Evolutionary conservation across 148 eudicot species (phyloP).

Genomic region (Amaranthus cruentus): DNA sequence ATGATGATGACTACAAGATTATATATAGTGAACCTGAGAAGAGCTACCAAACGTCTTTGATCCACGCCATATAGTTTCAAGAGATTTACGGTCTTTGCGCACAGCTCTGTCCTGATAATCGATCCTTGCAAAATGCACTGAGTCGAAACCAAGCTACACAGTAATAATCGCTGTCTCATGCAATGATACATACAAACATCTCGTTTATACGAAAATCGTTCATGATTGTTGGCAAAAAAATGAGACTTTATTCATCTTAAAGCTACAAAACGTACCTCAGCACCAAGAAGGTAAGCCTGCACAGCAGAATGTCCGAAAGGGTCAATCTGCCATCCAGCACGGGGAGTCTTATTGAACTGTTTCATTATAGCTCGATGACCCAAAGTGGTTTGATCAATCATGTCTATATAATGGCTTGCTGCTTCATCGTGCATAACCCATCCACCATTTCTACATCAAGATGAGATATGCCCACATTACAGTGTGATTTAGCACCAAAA

Average conservation of each 20-base stretch:
- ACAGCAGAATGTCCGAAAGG: slow-evolving; percentile 97
- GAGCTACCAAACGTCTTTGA: slow-evolving; percentile 83
- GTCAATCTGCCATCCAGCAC: slow-evolving; percentile 97
- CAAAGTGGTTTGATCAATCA: slow-evolving; percentile 93
- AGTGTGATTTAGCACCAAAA: slow-evolving; percentile 1
- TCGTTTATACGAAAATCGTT: not conserved
- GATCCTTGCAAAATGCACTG: slow-evolving; percentile 88
- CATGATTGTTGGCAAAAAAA: not conserved
- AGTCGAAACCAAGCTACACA: slow-evolving; percentile 78
- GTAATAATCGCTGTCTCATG: slow-evolving; percentile 13
- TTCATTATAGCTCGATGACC: slow-evolving; percentile 58
- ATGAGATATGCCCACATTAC: slow-evolving; percentile 6
- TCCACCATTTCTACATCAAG: slow-evolving; percentile 67
- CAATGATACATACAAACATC: not conserved
- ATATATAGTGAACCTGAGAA: slow-evolving; percentile 50
- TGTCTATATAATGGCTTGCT: slow-evolving; percentile 69
- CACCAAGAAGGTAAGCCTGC: slow-evolving; percentile 80
- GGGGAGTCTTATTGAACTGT: slow-evolving; percentile 72
- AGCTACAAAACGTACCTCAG: slow-evolving; percentile 45
- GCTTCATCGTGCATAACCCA: slow-evolving; percentile 99
- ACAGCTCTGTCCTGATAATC: slow-evolving; percentile 78
- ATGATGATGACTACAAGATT: too few species aligned
- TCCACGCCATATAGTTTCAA: slow-evolving; percentile 91
- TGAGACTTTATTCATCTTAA: not conserved
- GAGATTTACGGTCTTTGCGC: slow-evolving; percentile 64